These are phyloP conservation scores for Houttuynia cordata DNA, from an alignment of 164 flowering plant genomes.

Conservation along the genomic window DNA sequence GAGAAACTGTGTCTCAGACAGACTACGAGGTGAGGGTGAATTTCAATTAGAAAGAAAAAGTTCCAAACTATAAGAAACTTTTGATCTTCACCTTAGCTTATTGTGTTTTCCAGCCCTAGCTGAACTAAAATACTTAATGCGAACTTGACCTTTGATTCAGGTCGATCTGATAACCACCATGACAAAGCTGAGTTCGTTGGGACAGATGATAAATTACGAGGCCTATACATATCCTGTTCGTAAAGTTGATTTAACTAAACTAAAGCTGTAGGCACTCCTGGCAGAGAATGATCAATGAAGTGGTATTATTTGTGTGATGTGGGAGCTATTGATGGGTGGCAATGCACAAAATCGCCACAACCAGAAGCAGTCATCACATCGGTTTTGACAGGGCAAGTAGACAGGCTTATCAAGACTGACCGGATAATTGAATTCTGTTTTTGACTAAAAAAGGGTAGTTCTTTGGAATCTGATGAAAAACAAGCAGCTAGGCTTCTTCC, in stretches of 20 bases:
- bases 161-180: conserved; percentile 85
- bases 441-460: too few species aligned
- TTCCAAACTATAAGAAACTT: too few species aligned
- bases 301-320: too few species aligned
- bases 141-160: conserved; percentile 21
- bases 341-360: too few species aligned
- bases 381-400: too few species aligned
- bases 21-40: conserved; percentile 59
- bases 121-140: background rate
- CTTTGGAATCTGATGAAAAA: too few species aligned
- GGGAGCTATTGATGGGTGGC: background rate
- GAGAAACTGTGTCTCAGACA: conserved; percentile 89
- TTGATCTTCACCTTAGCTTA: background rate
- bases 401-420: too few species aligned
- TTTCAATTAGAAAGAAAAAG: too few species aligned
- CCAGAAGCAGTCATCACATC: too few species aligned
- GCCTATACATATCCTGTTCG: conserved; percentile 70
- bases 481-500: too few species aligned
- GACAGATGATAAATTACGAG: conserved; percentile 79
- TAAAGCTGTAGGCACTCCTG: conserved; percentile 33
- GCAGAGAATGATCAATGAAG: background rate
- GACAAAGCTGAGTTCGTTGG: conserved; percentile 70
- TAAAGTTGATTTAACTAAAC: conserved; percentile 62
- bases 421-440: too few species aligned
- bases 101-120: too few species aligned